These are phyloP conservation scores for Rutstroemia sydowiana DNA, from an alignment of 2,329 filamentous ascomycete species.

Conservation along the genomic window DNA sequence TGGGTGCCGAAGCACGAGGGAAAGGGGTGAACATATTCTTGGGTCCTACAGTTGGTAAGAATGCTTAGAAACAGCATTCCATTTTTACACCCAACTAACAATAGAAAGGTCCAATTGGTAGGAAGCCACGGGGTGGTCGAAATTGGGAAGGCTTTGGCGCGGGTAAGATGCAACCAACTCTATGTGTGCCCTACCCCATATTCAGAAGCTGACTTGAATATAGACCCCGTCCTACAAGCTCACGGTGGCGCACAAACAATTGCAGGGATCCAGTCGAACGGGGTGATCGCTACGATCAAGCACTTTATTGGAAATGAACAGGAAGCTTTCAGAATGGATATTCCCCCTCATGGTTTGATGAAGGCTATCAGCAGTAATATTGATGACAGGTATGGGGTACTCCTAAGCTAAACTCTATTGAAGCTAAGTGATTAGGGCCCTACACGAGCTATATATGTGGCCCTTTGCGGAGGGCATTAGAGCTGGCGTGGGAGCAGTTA, in stretches of 20 bases:
- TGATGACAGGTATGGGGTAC: conserved; percentile 39
- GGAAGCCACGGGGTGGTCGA: conserved; percentile 64
- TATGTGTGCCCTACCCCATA: background rate
- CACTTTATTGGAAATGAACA: conserved; percentile 47
- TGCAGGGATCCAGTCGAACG: conserved; percentile 48
- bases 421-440: conserved; percentile 31
- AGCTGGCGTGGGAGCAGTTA: conserved; percentile 70
- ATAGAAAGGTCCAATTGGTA: conserved; percentile 54
- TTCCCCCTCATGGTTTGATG: conserved; percentile 27
- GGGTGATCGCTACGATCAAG: conserved; percentile 50
- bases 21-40: conserved; percentile 68
- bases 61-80: background rate
- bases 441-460: conserved; percentile 55
- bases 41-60: conserved; percentile 40
- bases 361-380: conserved; percentile 39
- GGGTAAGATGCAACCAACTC: conserved; percentile 1
- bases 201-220: no score
- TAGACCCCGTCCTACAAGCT: conserved; percentile 57
- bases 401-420: background rate
- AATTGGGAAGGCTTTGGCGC: conserved; percentile 69
- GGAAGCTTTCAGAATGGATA: conserved; percentile 28
- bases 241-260: conserved; percentile 44
- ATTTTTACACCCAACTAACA: no score
- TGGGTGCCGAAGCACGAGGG: conserved; percentile 64
- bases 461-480: conserved; percentile 51